These are phyloP conservation scores for Ogataea haglerorum DNA, from an alignment of 805 yeast species.

Conservation along the genomic window DNA sequence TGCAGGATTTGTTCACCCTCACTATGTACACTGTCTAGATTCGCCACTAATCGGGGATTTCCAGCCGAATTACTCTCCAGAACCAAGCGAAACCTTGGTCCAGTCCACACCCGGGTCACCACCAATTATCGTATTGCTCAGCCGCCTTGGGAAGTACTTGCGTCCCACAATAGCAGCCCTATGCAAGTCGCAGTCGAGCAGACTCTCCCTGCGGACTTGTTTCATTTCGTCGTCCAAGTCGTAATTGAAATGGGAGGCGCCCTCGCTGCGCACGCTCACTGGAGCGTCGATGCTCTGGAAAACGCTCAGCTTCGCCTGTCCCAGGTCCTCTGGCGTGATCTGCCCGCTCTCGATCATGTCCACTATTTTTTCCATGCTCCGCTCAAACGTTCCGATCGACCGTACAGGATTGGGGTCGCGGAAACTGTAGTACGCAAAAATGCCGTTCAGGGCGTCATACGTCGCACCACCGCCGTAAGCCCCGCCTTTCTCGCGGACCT, in stretches of 20 bases:
- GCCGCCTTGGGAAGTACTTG: background rate
- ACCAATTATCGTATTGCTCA: constrained; percentile 13
- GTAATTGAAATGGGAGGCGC: constrained; percentile 58
- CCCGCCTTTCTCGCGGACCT: constrained; percentile 92
- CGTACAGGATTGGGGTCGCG: constrained; percentile 86
- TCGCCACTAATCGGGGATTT: background rate
- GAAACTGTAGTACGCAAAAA: constrained; percentile 81
- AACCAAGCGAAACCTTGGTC: background rate
- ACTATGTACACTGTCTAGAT: constrained; percentile 1
- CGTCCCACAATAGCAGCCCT: constrained; percentile 42
- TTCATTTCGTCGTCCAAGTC: constrained; percentile 76
- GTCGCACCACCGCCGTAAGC: constrained; percentile 97
- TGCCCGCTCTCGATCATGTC: constrained; percentile 22
- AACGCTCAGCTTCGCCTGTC: constrained; percentile 85
- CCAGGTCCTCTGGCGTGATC: constrained; percentile 56
- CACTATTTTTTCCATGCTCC: constrained; percentile 46
- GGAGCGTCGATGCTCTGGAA: constrained; percentile 95
- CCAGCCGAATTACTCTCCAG: background rate
- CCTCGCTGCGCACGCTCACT: constrained; percentile 73
- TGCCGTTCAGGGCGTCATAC: constrained; percentile 77
- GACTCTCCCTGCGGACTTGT: constrained; percentile 71
- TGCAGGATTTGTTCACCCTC: too few relatives aligned
- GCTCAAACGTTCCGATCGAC: constrained; percentile 58
- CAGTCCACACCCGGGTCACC: constrained; percentile 1
- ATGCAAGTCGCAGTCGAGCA: constrained; percentile 59